Conservation (phyloP, 2,329 filamentous ascomycete species). For the Beauveria scarabaeidicola region DNA sequence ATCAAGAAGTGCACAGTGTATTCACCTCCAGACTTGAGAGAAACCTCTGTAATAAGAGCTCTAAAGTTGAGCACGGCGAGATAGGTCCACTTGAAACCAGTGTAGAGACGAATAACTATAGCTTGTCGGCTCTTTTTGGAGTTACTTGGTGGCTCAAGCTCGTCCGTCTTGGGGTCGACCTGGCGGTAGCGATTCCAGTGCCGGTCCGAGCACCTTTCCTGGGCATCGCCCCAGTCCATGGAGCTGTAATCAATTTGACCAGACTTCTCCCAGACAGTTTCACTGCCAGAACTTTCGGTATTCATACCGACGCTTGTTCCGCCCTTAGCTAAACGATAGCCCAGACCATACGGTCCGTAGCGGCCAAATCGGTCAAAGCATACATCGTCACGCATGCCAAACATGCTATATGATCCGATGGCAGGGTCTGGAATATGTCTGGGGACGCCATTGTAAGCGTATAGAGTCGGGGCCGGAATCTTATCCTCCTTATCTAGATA, state of each 20-base stretch:
- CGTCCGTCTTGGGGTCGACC: constrained; percentile 30
- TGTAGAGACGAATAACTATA: constrained; percentile 72
- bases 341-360: constrained; percentile 75
- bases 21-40: constrained; percentile 69
- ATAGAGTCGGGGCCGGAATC: constrained; percentile 52
- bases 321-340: constrained; percentile 67
- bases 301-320: constrained; percentile 65
- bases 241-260: constrained; percentile 48
- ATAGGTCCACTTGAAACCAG: constrained; percentile 67
- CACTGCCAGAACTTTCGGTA: constrained; percentile 59
- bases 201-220: constrained; percentile 43
- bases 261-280: constrained; percentile 46
- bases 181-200: constrained; percentile 55
- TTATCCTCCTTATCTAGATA: constrained; percentile 53
- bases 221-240: constrained; percentile 47
- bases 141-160: constrained; percentile 19
- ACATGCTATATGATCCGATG: constrained; percentile 65
- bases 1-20: constrained; percentile 77
- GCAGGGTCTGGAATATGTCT: constrained; percentile 69
- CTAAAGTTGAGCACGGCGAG: constrained; percentile 75
- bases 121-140: constrained; percentile 54
- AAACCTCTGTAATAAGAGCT: constrained; percentile 70
- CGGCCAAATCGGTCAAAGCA: constrained; percentile 86
- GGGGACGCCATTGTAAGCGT: constrained; percentile 61
- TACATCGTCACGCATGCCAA: constrained; percentile 68